Evolutionary conservation across 2,329 filamentous ascomycete genomes (phyloP).

Genomic region (Ramularia endophylla): DNA sequence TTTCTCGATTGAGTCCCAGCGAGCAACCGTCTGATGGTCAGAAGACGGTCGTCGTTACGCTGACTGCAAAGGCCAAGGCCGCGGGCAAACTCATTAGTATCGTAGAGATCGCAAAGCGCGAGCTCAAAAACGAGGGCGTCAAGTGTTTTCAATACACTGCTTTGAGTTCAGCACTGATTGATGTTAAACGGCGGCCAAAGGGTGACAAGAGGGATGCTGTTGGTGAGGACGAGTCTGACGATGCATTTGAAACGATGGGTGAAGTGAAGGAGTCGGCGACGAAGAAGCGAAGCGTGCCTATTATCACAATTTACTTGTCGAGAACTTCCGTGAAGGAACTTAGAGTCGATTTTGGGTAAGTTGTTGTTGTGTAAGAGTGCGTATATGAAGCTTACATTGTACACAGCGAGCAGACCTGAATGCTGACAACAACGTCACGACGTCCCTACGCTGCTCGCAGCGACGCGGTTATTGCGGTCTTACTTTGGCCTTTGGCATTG

Average conservation of each 20-base stretch:
- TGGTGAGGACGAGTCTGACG: conserved; percentile 18
- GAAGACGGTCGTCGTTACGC: no score
- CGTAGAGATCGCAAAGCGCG: conserved; percentile 51
- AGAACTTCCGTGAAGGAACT: conserved; percentile 50
- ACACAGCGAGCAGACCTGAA: no score
- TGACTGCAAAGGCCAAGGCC: conserved; percentile 28
- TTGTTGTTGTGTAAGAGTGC: no score
- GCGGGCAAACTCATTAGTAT: conserved; percentile 63
- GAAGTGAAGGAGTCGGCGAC: conserved; percentile 45
- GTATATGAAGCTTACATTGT: no score
- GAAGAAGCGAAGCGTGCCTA: conserved; percentile 45
- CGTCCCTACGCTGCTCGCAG: no score
- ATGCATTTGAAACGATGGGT: conserved; percentile 26
- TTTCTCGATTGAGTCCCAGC: conserved; percentile 16
- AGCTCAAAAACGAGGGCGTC: conserved; percentile 38
- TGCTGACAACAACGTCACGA: no score
- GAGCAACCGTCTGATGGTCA: not conserved
- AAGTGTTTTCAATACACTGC: conserved; percentile 38
- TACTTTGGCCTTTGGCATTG: no score
- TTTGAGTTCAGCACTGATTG: conserved; percentile 11
- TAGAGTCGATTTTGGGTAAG: conserved; percentile 41
- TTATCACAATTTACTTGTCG: conserved; percentile 58
- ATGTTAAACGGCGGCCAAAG: conserved; percentile 22
- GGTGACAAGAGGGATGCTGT: no score
- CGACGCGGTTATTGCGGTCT: no score